A percentile compares a stretch with the other conserved stretches of the same genome.
These are phyloP conservation scores for Naganishia sp. DNA, from an alignment of 1,284 basidiomycete genomes.

Conservation along the genomic window DNA sequence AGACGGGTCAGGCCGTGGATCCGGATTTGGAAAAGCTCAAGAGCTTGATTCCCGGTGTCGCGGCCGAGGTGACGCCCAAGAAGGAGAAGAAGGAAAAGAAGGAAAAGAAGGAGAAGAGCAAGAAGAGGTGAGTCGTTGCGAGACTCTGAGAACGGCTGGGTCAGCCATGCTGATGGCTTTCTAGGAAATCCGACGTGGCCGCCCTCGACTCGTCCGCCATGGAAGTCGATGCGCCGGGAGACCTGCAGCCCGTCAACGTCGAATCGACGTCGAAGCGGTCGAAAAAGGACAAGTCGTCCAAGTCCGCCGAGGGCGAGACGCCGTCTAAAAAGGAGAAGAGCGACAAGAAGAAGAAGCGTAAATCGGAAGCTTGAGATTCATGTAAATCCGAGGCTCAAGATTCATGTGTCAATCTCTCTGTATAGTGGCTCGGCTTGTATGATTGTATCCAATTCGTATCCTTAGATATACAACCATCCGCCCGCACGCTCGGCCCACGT, in stretches of 20 bases:
- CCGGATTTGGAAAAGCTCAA: slow-evolving; percentile 51
- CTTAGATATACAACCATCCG: slow-evolving; percentile 56
- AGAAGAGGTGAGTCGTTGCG: slow-evolving; percentile 53
- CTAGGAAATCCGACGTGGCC: slow-evolving; percentile 29
- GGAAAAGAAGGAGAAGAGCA: slow-evolving; percentile 60
- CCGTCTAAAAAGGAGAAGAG: slow-evolving; percentile 63
- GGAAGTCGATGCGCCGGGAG: slow-evolving; percentile 35
- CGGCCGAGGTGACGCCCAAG: slow-evolving; percentile 60
- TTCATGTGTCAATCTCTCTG: too few relatives aligned
- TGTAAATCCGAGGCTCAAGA: too few relatives aligned
- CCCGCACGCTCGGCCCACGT: slow-evolving; percentile 64
- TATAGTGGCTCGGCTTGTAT: background rate
- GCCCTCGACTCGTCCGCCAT: slow-evolving; percentile 32
- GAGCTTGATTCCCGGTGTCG: slow-evolving; percentile 48
- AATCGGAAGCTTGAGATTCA: slow-evolving; percentile 46
- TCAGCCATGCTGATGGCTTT: background rate
- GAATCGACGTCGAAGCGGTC: slow-evolving; percentile 57
- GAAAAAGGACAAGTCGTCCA: slow-evolving; percentile 71
- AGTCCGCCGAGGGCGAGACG: slow-evolving; percentile 62
- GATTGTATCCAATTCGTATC: slow-evolving; percentile 5
- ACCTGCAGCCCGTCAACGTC: slow-evolving; percentile 13
- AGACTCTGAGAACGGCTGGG: background rate
- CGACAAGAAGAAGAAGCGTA: slow-evolving; percentile 66
- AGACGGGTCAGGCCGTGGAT: slow-evolving; percentile 40
- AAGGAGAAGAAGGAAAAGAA: slow-evolving; percentile 57